Base-by-base conservation (phyloP, 768 basidiomycete genomes). In the Calocybe cyanea region DNA sequence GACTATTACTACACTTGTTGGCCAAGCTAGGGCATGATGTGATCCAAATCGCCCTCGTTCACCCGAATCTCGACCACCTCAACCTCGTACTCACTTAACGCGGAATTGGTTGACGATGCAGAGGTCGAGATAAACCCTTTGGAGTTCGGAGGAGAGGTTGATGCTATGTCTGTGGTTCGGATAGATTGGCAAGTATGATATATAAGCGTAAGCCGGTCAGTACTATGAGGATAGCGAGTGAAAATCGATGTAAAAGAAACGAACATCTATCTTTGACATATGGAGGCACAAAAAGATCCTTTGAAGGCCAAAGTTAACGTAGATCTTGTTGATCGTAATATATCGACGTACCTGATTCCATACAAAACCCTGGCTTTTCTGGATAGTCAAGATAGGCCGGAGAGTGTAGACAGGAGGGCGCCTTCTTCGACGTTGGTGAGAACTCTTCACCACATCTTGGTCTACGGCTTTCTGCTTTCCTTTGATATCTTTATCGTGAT, bases 181-280 rank as follows among this genome's bases (percentile, higher is more conserved):
- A 46, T 15, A 52, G 37, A 48, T 19, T 44, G 21, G 35, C 43
- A 42, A 46, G 44, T 21, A 25, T 43, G 24, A 40, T 46, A n/a
- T 36, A 41, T 34, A 31, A 44, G 50, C 48, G 24, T 51, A 28
- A 37, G 28, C 15, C 23, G 51, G 44, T 62, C 56, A 53, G 58
- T 53, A 40, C 50, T 54, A 51, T 47, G 34, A 51, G 49, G 30
- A 46, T 34, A 36, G 23, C 48, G 44, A 55, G 25, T 38, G 43
- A 41, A 49, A 48, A 45, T 51, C 50, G 36, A 48, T 51, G 60
- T 35, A 51, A 59, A 55, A 43, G 47, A 33, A 38, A 80, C 87
- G 65, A 63, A 91, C 89, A 92, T 78, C 89, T 71, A 60, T 92
- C 89, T 64, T 92, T 91, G 70, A 89, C 88, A 57, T 91, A 92